Conservation (phyloP, 768 basidiomycete genomes). For the Mycena rebaudengoi region DNA sequence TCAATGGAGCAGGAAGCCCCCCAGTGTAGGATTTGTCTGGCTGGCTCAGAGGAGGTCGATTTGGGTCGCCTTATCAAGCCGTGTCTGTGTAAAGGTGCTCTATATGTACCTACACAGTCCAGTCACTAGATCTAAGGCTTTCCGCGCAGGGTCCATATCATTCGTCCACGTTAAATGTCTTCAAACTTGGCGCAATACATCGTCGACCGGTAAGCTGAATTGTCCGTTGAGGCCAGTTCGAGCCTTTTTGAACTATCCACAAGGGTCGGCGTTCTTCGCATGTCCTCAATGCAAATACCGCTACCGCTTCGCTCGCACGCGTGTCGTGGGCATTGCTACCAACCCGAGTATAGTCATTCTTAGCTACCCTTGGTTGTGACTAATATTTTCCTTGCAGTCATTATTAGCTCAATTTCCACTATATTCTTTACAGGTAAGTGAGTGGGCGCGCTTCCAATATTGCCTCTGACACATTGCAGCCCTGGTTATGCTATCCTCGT, state of each 20-base stretch:
- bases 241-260: no score
- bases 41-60: slow-evolving; percentile 64
- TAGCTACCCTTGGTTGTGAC: slow-evolving; percentile 11
- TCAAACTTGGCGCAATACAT: slow-evolving; percentile 74
- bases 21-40: slow-evolving; percentile 86
- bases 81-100: slow-evolving; percentile 80
- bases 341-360: slow-evolving; percentile 64
- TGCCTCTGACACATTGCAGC: no score
- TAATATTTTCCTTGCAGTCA: slow-evolving; percentile 53
- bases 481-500: slow-evolving; percentile 75
- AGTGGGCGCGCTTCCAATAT: no score
- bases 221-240: no score
- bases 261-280: slow-evolving; percentile 82
- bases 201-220: slow-evolving; percentile 38
- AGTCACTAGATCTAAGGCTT: neutral
- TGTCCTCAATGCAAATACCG: slow-evolving; percentile 84
- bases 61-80: slow-evolving; percentile 80
- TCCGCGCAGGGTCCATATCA: slow-evolving; percentile 26
- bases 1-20: no score
- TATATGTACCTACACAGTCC: slow-evolving; percentile 50
- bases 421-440: slow-evolving; percentile 70
- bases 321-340: slow-evolving; percentile 75
- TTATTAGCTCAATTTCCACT: slow-evolving; percentile 68
- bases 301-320: slow-evolving; percentile 80
- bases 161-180: slow-evolving; percentile 81